Evolutionary conservation across 208 protist genomes (phyloP).

Genomic region (Trypanosoma cruzi): DNA sequence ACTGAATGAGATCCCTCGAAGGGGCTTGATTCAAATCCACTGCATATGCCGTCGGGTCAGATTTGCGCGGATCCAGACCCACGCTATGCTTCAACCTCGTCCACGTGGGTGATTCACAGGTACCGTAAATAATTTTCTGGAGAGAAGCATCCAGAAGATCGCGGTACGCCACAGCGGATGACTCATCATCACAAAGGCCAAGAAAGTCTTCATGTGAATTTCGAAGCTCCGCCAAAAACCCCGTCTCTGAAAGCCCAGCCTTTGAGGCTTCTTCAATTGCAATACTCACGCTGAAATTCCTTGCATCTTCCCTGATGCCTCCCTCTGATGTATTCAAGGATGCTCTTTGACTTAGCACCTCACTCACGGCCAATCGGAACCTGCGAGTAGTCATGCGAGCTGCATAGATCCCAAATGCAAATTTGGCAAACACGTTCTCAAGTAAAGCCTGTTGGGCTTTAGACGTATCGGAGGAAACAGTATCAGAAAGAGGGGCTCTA

Average conservation of each 20-base stretch:
- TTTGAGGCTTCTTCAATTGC: conserved; percentile 20
- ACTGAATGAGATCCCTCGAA: conserved; percentile 2
- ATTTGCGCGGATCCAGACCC: not conserved
- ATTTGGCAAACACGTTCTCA: conserved; percentile 13
- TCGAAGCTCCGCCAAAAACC: conserved; percentile 9
- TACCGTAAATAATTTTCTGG: conserved; percentile 17
- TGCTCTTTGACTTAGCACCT: conserved; percentile 7
- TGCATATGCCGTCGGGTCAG: not conserved
- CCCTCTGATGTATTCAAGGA: not conserved
- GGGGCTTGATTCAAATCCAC: not conserved
- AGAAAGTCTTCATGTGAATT: conserved; percentile 21
- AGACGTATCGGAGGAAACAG: not conserved
- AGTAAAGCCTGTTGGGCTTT: not conserved
- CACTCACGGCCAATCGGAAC: not conserved
- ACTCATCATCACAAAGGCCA: conserved; percentile 18
- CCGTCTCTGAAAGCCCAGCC: not conserved
- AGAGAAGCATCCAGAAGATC: not conserved
- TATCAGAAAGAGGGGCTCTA: not conserved
- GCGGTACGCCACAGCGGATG: conserved; percentile 17
- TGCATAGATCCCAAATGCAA: conserved; percentile 27
- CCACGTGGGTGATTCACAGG: not conserved
- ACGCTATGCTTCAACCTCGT: not conserved
- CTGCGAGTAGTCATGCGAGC: conserved; percentile 5
- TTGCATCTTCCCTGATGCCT: not conserved
- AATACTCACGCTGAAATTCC: not conserved